Evolutionary conservation across 352 stramenopile species (phyloP).

Genomic region (Phytophthora multivora): DNA sequence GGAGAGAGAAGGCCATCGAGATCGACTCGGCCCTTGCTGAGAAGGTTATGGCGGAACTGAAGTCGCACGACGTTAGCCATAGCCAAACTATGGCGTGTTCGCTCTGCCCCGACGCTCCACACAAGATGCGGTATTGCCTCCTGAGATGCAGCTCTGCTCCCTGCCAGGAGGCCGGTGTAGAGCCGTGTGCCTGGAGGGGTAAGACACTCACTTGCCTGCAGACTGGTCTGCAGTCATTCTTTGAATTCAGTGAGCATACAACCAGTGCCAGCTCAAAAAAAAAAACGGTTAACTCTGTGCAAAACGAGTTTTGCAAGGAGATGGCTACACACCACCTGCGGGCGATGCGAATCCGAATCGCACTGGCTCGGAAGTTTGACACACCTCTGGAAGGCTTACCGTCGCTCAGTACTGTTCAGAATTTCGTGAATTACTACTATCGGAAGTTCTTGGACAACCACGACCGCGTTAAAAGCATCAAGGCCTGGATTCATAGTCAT

Average conservation of each 20-base stretch:
- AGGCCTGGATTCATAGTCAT: not conserved
- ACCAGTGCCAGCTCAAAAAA: not conserved
- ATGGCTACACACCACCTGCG: not conserved
- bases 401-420: not conserved
- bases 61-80: too few relatives aligned
- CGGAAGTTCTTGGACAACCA: slow-evolving; percentile 4
- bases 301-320: slow-evolving; percentile 9
- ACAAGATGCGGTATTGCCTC: not conserved
- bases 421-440: slow-evolving; percentile 9
- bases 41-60: too few relatives aligned
- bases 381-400: not conserved
- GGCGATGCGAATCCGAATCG: not conserved
- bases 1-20: too few relatives aligned
- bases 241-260: not conserved
- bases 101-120: too few relatives aligned
- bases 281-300: not conserved
- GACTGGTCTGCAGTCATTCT: not conserved
- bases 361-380: slow-evolving; percentile 2
- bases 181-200: not conserved
- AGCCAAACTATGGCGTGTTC: too few relatives aligned
- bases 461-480: not conserved
- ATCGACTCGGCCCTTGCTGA: too few relatives aligned
- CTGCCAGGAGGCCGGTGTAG: not conserved
- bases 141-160: not conserved
- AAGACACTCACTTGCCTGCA: not conserved